Base-by-base conservation (phyloP, 331 rosid species). In the Quercus phellos region DNA sequence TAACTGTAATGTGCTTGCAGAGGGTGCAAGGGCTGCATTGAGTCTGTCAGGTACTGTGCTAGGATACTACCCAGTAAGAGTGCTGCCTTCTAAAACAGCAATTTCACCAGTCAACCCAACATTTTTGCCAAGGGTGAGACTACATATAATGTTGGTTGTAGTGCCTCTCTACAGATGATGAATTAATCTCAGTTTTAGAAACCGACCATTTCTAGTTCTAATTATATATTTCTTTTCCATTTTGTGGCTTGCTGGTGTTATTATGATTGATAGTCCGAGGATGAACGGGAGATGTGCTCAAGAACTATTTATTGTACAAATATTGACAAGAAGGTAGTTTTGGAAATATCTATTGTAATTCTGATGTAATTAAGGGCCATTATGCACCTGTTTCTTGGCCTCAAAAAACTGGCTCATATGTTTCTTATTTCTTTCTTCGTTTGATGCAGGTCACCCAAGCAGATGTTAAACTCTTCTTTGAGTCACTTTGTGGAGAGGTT, bases 251-350 rank as follows among this genome's bases (percentile, higher is more conserved):
- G 74, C 58, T 53, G 18, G 24, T 58, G 88, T 53, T 85, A 68
- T 75, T 78, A 50, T 75, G 46, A 68, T 46, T 43, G 70, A 55
- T 91, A 91, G 98, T 95, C 98, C 72, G 94, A 91, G 21, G 99
- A 95, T 78, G 99, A 95, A 77, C 91, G 98, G 46, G 99, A 95
- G 92, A 95, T 95, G 99, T 95, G 99, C 86, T 93, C 98, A 75
- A 89, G 99, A 80, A 95, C 98, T 50, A 93, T 95, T 76, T 95
- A 95, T 56, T 95, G 99, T 90, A 95, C 99, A 51, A 95, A 95
- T 82, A 87, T 95, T 30, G 99, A 93, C 90, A 95, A 93, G 90
- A 95, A 91, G 99, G 99, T 93, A 85, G 42, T 70, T 72, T 88
- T 77, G 76, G 73, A 77, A 66, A 53, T 38, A 30, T 14, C 17